phyloP scores from a whole-genome alignment of 2,329 filamentous ascomycete genomes.

The Aspergillus ochraceus region DNA sequence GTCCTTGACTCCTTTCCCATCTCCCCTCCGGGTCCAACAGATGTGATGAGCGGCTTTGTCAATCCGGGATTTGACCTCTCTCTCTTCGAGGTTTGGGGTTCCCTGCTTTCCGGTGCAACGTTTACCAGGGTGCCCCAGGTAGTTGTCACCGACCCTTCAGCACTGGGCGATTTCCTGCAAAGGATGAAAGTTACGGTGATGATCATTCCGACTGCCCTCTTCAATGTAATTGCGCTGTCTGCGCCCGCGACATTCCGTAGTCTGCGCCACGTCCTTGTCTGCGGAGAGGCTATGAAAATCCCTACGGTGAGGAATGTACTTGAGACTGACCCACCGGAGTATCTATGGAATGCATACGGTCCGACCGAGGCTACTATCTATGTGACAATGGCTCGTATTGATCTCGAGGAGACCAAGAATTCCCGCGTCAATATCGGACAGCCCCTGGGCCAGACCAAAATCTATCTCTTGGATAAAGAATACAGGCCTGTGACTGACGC shows the following conservation, averaged over 20 bases:
- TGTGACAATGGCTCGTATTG: constrained; percentile 2
- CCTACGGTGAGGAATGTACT: constrained; percentile 8
- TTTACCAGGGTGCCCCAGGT: constrained; percentile 2
- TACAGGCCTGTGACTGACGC: not conserved
- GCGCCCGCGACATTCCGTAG: constrained; percentile 4
- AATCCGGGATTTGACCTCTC: constrained; percentile 14
- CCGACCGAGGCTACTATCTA: constrained; percentile 13
- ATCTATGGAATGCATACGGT: constrained; percentile 16
- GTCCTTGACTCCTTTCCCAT: not conserved
- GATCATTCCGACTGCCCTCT: constrained; percentile 7
- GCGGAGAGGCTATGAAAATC: constrained; percentile 8
- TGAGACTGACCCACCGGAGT: constrained; percentile 5
- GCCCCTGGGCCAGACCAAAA: constrained; percentile 5
- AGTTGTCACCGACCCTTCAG: not conserved
- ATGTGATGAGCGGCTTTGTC: constrained; percentile 7
- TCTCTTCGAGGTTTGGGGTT: constrained; percentile 15
- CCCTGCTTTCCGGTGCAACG: constrained; percentile 10
- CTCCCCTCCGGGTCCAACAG: constrained; percentile 6
- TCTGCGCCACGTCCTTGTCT: constrained; percentile 5
- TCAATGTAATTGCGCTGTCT: constrained; percentile 1
- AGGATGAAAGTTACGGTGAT: not conserved
- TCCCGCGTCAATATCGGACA: constrained; percentile 3
- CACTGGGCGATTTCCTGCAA: not conserved
- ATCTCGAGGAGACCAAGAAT: constrained; percentile 1
- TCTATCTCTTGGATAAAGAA: constrained; percentile 3